A percentile compares a stretch with the other conserved stretches of the same genome.
These are phyloP conservation scores for Sanghuangporus baumii DNA, from an alignment of 1,284 basidiomycete species.

Conservation along the genomic window DNA sequence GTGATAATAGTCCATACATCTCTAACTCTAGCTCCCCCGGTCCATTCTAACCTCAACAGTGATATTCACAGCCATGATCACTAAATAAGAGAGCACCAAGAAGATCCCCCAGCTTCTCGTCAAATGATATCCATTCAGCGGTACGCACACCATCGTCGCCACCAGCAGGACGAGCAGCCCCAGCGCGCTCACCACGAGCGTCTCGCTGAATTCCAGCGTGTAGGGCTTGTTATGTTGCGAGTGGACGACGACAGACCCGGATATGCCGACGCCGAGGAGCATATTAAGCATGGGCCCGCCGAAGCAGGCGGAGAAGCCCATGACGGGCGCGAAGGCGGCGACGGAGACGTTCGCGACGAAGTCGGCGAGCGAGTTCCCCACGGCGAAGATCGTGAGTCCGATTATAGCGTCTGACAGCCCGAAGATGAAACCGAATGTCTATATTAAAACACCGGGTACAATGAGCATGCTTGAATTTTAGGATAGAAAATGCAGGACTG, in stretches of 20 bases:
- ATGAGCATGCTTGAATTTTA: not conserved
- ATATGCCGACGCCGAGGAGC: conserved; percentile 82
- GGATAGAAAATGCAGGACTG: conserved; percentile 20
- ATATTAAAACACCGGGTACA: not conserved
- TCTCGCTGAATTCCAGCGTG: conserved; percentile 72
- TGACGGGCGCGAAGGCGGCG: conserved; percentile 80
- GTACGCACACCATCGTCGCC: conserved; percentile 80
- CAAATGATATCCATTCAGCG: conserved; percentile 78
- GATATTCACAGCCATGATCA: conserved; percentile 70
- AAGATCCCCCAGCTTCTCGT: conserved; percentile 76
- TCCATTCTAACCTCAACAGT: conserved; percentile 53
- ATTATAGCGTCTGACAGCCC: conserved; percentile 97
- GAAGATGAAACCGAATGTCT: conserved; percentile 91
- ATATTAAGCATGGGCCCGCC: conserved; percentile 97
- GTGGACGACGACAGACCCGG: conserved; percentile 68
- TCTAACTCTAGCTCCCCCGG: too few relatives aligned
- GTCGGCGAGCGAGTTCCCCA: conserved; percentile 95
- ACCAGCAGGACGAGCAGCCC: conserved; percentile 74
- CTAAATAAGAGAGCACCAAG: conserved; percentile 69
- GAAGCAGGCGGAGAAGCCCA: conserved; percentile 93
- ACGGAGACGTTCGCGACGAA: conserved; percentile 95
- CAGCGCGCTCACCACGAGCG: conserved; percentile 76
- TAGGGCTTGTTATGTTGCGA: conserved; percentile 53
- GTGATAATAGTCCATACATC: too few relatives aligned
- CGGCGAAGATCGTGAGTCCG: conserved; percentile 92